Evolutionary conservation across 1,139 yeast genomes (phyloP).

Genomic region (Saccharomyces hybrid): DNA sequence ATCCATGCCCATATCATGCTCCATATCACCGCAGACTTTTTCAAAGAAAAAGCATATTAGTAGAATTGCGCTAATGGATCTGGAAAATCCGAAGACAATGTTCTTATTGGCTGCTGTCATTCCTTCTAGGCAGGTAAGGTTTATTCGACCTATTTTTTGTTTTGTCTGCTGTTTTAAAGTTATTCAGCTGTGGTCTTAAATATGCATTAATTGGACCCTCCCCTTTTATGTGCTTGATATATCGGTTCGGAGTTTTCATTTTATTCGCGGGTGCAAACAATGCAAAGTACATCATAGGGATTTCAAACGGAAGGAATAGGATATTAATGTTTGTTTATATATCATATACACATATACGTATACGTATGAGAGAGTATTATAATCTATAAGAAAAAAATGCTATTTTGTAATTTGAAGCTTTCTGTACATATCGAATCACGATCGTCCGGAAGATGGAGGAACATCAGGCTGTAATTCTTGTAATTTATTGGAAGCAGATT

Average conservation of each 20-base stretch:
- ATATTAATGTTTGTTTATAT: not conserved
- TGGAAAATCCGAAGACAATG: not conserved
- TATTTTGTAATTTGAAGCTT: not conserved
- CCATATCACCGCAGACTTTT: not conserved
- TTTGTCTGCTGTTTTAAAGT: not conserved
- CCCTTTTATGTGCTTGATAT: not conserved
- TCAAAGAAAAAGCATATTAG: not conserved
- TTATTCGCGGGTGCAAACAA: not conserved
- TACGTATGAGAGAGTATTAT: not conserved
- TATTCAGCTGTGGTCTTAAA: not conserved
- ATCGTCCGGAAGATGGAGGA: not conserved
- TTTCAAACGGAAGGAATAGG: not conserved
- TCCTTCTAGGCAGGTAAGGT: not conserved
- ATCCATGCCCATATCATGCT: constrained; percentile 22
- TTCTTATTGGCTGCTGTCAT: not conserved
- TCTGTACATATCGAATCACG: not conserved
- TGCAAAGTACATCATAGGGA: not conserved
- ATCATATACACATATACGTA: not conserved
- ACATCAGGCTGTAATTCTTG: not conserved
- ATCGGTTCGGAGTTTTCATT: not conserved
- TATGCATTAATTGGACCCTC: not conserved
- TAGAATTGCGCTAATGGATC: not conserved
- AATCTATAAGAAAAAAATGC: not conserved
- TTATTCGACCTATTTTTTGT: not conserved
- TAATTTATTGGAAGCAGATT: not conserved